These are phyloP conservation scores for Pseudogymnoascus sp. DNA, from an alignment of 2,329 filamentous ascomycete species.

Conservation along the genomic window DNA sequence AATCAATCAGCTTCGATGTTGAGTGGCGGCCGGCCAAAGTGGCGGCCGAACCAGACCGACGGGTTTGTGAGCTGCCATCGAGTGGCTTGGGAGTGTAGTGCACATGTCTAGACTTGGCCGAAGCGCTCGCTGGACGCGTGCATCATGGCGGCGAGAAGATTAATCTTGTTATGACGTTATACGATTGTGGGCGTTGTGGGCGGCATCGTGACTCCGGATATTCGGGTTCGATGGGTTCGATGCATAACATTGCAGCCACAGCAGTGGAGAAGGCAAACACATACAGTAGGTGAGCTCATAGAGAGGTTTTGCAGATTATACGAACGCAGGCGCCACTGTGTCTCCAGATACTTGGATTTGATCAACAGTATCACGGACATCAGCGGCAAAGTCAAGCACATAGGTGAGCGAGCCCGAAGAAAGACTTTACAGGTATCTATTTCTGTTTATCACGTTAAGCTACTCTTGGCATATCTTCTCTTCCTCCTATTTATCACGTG, in stretches of 20 bases:
- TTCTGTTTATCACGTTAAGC: not conserved
- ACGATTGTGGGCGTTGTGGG: not conserved
- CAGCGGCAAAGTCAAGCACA: not conserved
- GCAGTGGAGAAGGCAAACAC: not conserved
- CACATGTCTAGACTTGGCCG: not conserved
- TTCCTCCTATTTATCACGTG: not conserved
- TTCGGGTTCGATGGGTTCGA: not conserved
- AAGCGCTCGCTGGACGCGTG: not conserved
- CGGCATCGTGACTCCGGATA: not conserved
- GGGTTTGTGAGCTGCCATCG: not conserved
- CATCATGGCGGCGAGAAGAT: not conserved
- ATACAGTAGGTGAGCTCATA: not conserved
- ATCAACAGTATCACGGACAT: not conserved
- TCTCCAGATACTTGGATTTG: not conserved
- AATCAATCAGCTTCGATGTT: not conserved
- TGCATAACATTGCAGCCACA: not conserved
- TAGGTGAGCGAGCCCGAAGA: not conserved
- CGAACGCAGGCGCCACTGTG: not conserved
- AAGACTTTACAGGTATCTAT: not conserved
- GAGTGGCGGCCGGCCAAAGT: not conserved
- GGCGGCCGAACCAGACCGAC: not conserved
- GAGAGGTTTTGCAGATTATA: not conserved
- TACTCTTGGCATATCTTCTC: not conserved
- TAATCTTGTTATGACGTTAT: not conserved
- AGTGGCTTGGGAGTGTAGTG: not conserved